Conservation (phyloP, 148 eudicot species). For the Spergularia bocconei region DNA sequence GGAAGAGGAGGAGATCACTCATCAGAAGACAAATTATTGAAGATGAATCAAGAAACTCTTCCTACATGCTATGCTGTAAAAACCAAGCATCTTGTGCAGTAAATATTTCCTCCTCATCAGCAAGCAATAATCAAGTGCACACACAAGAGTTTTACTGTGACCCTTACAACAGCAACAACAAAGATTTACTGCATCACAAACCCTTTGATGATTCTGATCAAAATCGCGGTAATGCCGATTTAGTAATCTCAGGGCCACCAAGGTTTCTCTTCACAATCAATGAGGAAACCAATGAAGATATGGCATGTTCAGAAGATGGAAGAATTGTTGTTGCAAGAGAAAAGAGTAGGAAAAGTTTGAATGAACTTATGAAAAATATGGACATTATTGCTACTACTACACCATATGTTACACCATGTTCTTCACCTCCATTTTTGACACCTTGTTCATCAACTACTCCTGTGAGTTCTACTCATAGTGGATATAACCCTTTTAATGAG, state of each 20-base stretch:
- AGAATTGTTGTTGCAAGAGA: conserved; percentile 15
- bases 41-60: conserved; percentile 38
- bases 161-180: conserved; percentile 14
- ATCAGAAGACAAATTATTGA: conserved; percentile 36
- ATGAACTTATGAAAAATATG: conserved; percentile 37
- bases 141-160: conserved; percentile 31
- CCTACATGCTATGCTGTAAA: conserved; percentile 41
- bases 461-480: conserved; percentile 22
- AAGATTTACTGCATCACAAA: conserved; percentile 25
- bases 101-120: conserved; percentile 3
- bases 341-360: conserved; percentile 44
- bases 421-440: conserved; percentile 61
- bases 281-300: conserved; percentile 76
- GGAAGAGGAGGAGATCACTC: conserved; percentile 49
- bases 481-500: conserved; percentile 43
- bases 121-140: conserved; percentile 23
- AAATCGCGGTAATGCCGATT: background rate
- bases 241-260: conserved; percentile 47
- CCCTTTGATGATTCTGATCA: conserved; percentile 34
- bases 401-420: conserved; percentile 55
- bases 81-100: conserved; percentile 34
- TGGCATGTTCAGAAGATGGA: conserved; percentile 59
- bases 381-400: conserved; percentile 24
- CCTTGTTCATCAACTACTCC: conserved; percentile 52
- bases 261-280: conserved; percentile 70